phyloP scores from a whole-genome alignment of 768 basidiomycete genomes.

The Lactarius tabidus region DNA sequence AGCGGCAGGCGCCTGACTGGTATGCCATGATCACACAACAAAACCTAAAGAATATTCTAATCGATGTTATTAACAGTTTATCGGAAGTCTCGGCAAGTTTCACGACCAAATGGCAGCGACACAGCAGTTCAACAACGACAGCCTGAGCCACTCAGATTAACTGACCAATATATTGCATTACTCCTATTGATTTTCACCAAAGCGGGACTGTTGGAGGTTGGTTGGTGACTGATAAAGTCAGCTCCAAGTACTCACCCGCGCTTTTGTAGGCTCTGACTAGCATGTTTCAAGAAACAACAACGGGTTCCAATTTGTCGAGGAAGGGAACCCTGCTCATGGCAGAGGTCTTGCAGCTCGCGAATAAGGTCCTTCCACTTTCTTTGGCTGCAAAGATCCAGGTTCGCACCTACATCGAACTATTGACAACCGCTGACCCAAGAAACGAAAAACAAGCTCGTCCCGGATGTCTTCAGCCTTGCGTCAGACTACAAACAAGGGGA shows the following conservation, averaged over 20 bases:
- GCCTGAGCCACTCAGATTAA: constrained; percentile 68
- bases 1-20: constrained; percentile 85
- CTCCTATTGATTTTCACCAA: constrained; percentile 80
- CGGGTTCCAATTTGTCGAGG: constrained; percentile 68
- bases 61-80: constrained; percentile 52
- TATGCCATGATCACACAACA: constrained; percentile 35
- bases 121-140: constrained; percentile 34
- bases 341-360: constrained; percentile 85
- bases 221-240: constrained; percentile 38
- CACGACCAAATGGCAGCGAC: constrained; percentile 27
- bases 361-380: constrained; percentile 76
- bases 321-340: constrained; percentile 91
- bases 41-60: neutral
- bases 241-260: neutral
- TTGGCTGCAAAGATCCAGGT: constrained; percentile 86
- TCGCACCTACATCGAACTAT: constrained; percentile 12
- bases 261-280: constrained; percentile 67
- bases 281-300: constrained; percentile 79
- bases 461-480: constrained; percentile 80
- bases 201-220: constrained; percentile 84
- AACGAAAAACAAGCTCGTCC: constrained; percentile 57
- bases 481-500: constrained; percentile 74
- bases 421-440: neutral
- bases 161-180: constrained; percentile 90
- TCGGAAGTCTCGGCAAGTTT: constrained; percentile 19